A percentile compares a stretch with the other conserved stretches of the same genome.
Evolutionary conservation across 164 flowering plant species (phyloP).

Genomic region (Umbellularia californica): DNA sequence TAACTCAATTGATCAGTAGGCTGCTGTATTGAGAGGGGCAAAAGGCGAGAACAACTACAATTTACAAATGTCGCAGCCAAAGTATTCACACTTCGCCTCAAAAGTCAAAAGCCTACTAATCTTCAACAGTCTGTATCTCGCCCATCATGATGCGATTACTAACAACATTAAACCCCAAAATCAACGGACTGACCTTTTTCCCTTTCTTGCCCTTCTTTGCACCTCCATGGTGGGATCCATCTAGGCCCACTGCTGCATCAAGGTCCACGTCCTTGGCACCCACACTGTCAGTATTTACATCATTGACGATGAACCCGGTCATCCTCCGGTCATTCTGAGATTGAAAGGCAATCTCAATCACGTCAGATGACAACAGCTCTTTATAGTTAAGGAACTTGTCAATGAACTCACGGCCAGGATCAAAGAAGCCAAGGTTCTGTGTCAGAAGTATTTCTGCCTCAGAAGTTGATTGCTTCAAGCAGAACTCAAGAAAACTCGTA

Average conservation of each 20-base stretch:
- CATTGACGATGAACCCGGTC: conserved; percentile 27
- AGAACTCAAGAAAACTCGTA: conserved; percentile 83
- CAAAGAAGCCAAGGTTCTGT: conserved; percentile 78
- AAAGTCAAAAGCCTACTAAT: conserved; percentile 27
- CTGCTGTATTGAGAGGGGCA: conserved; percentile 11
- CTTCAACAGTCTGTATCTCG: conserved; percentile 79
- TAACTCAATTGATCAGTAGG: conserved; percentile 17
- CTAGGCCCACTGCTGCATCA: conserved; percentile 24
- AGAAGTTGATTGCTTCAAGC: conserved; percentile 82
- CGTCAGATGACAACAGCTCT: conserved; percentile 78
- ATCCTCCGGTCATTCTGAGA: conserved; percentile 36
- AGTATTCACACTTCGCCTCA: conserved; percentile 35
- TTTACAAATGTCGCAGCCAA: conserved; percentile 47
- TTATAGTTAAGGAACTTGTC: conserved; percentile 89
- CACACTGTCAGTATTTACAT: conserved; percentile 30
- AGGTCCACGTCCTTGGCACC: conserved; percentile 28
- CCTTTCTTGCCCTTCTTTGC: conserved; percentile 89
- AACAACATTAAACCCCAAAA: conserved; percentile 84
- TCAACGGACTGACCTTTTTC: conserved; percentile 78
- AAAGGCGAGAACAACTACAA: conserved; percentile 20
- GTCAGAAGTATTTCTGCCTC: conserved; percentile 76
- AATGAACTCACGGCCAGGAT: conserved; percentile 79
- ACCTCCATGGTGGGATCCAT: conserved; percentile 51
- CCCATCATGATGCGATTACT: conserved; percentile 99
- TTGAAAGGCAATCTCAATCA: conserved; percentile 79